Conservation (phyloP, 192 early-diverging fungal species). For the Pilobolus umbonatus region DNA sequence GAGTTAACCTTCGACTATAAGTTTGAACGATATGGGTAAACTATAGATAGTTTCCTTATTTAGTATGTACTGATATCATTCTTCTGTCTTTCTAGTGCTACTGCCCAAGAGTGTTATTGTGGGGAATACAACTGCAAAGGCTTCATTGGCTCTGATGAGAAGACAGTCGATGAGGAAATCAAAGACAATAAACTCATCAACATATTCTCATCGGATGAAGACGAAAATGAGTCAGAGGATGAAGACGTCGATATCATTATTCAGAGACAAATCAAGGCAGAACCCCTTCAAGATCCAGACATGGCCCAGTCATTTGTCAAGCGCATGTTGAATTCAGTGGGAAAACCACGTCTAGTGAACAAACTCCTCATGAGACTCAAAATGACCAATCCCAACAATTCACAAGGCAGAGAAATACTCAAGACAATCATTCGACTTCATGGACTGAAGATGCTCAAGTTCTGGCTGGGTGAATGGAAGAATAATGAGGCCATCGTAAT, state of each 20-base stretch:
- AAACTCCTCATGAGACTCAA: slow-evolving; percentile 62
- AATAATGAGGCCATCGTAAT: slow-evolving; percentile 16
- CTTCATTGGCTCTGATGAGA: slow-evolving; percentile 76
- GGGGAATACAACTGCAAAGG: slow-evolving; percentile 85
- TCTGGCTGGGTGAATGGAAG: slow-evolving; percentile 63
- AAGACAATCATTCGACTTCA: slow-evolving; percentile 59
- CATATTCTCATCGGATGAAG: slow-evolving; percentile 23
- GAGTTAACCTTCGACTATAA: slow-evolving; percentile 99
- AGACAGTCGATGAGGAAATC: slow-evolving; percentile 27
- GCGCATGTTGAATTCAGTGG: slow-evolving; percentile 57
- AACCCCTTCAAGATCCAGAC: slow-evolving; percentile 60
- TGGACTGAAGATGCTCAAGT: slow-evolving; percentile 71
- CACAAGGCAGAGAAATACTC: slow-evolving; percentile 37
- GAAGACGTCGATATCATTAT: slow-evolving; percentile 32
- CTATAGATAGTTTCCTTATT: slow-evolving; percentile 2
- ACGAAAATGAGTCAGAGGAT: slow-evolving; percentile 4
- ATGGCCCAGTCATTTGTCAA: slow-evolving; percentile 71
- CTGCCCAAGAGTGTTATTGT: slow-evolving; percentile 91
- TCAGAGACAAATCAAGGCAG: slow-evolving; percentile 21
- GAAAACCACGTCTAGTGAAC: slow-evolving; percentile 47
- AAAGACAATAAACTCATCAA: slow-evolving; percentile 33
- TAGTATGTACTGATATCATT: neutral
- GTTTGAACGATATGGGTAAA: slow-evolving; percentile 87
- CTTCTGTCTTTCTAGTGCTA: slow-evolving; percentile 59
- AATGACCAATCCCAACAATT: slow-evolving; percentile 40